A percentile compares a stretch with the other conserved stretches of the same genome.
Conservation (phyloP, 2,329 filamentous ascomycete genomes). For the Pestalotiopsis sp. region DNA sequence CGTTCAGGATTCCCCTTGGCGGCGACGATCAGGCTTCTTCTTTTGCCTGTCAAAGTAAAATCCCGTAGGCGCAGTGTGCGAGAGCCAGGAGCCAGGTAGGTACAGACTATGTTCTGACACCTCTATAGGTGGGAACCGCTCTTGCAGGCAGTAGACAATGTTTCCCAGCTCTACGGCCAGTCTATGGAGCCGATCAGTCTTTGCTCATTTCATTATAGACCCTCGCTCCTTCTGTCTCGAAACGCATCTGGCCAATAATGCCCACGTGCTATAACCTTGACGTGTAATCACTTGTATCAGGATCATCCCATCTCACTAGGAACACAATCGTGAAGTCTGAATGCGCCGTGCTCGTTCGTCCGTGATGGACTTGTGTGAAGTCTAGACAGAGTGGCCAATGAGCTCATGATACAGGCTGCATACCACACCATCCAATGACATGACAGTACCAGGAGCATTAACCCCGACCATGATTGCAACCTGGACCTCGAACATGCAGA, state of each 20-base stretch:
- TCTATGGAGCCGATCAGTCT: background rate
- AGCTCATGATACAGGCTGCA: slow-evolving; percentile 7
- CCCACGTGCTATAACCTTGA: background rate
- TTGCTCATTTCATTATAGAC: background rate
- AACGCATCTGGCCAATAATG: background rate
- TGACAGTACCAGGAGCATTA: background rate
- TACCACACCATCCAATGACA: slow-evolving; percentile 1
- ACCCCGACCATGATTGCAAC: background rate
- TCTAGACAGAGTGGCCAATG: slow-evolving; percentile 1
- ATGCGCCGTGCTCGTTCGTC: background rate
- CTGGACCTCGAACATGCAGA: background rate
- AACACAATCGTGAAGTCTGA: background rate
- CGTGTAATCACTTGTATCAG: background rate
- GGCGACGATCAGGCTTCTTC: slow-evolving; percentile 4
- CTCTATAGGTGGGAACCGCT: background rate
- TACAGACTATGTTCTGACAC: background rate
- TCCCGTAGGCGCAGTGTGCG: background rate
- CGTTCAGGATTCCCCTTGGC: slow-evolving; percentile 6
- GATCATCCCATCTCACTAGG: background rate
- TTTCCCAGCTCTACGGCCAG: background rate
- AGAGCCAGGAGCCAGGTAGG: background rate
- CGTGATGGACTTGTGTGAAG: background rate
- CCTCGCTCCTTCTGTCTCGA: background rate
- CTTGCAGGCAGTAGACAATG: background rate
- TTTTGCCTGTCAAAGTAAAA: background rate